phyloP scores from a whole-genome alignment of 1,284 basidiomycete species.

The Veloboletus limbatus region DNA sequence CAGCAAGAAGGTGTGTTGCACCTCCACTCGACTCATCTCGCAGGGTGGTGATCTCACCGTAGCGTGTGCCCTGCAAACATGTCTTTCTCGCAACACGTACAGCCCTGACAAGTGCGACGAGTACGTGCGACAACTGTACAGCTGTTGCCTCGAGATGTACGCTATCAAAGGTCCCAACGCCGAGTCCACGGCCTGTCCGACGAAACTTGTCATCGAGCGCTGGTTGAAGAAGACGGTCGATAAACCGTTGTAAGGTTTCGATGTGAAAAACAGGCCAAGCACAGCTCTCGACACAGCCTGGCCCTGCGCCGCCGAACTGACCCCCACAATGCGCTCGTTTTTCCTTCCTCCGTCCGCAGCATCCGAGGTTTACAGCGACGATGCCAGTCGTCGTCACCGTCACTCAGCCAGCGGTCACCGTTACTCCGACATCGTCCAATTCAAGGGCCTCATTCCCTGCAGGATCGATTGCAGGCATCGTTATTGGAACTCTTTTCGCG shows the following conservation, averaged over 20 bases:
- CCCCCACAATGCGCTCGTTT: background rate
- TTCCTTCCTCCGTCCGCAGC: background rate
- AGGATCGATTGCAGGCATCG: slow-evolving; percentile 21
- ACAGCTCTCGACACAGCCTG: slow-evolving; percentile 19
- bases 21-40: background rate
- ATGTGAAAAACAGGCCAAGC: slow-evolving; percentile 13
- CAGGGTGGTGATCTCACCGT: background rate
- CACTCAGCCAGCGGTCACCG: background rate
- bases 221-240: slow-evolving; percentile 49
- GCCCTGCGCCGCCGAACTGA: slow-evolving; percentile 1
- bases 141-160: slow-evolving; percentile 46
- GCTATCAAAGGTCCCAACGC: slow-evolving; percentile 35
- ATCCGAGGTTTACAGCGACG: background rate
- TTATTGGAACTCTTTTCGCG: slow-evolving; percentile 21
- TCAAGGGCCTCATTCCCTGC: slow-evolving; percentile 5
- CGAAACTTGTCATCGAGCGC: slow-evolving; percentile 47
- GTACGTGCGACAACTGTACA: slow-evolving; percentile 39
- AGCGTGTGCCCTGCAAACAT: slow-evolving; percentile 65
- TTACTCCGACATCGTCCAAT: slow-evolving; percentile 5
- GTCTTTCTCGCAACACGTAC: slow-evolving; percentile 64
- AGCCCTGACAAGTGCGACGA: slow-evolving; percentile 57
- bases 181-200: slow-evolving; percentile 63
- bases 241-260: no score
- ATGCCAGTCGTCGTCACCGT: slow-evolving; percentile 17
- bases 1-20: slow-evolving; percentile 33